Evolutionary conservation across 2,329 filamentous ascomycete species (phyloP), one percentile per base, ranked within the genome.

Genomic region (Cladosporium velox): DNA sequence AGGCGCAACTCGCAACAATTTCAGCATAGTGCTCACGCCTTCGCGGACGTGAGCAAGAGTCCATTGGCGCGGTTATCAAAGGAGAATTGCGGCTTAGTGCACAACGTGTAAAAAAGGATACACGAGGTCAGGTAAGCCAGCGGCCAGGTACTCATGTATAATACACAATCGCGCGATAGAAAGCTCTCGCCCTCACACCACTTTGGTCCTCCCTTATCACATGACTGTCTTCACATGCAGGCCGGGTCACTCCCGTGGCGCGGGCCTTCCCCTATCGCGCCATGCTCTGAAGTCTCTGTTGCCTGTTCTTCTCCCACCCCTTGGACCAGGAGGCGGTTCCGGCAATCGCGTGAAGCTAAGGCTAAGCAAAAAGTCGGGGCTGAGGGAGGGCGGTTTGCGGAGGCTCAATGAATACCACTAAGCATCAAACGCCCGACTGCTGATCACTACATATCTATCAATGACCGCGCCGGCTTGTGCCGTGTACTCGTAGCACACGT

Each of bases 1-100:
- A 26, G 93, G 93, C 12, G 82, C 83, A 63, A 86, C 83, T 28
- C 87, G 93, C 76, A 99, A 99, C 79, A 98, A 99, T 75, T 99
- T 98, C 77, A 88, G 91, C 15, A 88, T 98, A 71, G 85, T 92
- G 18, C 77, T 97, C 67, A 81, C 79, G 59, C 54, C 28, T 30
- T 63, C 60, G 34, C 49, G 51, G 21, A 28, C 49, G 26, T 54
- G 34, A 63, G 49, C 32, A 30, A 14, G 34, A 21, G 14, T 34
- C 32, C 35, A 52, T 14, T 34, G 41, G 47, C 47, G 59, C 59
- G 59, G 59, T 32, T 62, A 52, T 18, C 24, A 24, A 62, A 62
- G 59, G 59, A 41, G 30, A 62, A 38, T 21, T 14, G 11, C 59
- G 47, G 59, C 59, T 52, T 54, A 52, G 47, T 30, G 28, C 14